Evolutionary conservation across 805 yeast genomes (phyloP), one percentile per base, ranked within the genome.

Genomic region (Candida palmyrensis): DNA sequence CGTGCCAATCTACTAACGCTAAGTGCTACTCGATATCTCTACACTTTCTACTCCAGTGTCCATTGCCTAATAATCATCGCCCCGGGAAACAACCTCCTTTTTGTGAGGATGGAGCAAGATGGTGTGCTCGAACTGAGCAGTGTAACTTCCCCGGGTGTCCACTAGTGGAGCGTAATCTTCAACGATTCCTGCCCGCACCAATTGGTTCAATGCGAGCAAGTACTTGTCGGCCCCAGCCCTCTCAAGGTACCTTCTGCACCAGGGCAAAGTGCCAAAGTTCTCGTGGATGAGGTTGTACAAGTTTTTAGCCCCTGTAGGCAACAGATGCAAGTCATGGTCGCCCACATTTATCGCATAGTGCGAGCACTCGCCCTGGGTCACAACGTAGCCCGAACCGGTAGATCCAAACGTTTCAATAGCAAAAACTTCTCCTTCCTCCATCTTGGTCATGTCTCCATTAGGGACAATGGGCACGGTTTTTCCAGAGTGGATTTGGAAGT

Each of bases 391-490:
- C 38, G 82, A 75, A 41, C 99, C 99, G 2, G 98, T 92, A 27
- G 96, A 76, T 9, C 98, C 98, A 53, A 92, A 92, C 3, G 99
- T 92, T 64, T 92, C 99, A 52, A 92, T 90, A 40, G 99, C 99
- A 68, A 86, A 90, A 2, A 87, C 81, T 59, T 92, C 98, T 42
- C 96, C 96, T 66, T 92, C 99, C 59, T 92, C 99, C 96, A 92
- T 90, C 71, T 90, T 90, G 8, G 97, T 92, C 58, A 75, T 75
- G 56, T 92, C 98, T 6, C 88, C 90, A 49, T 85, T 85, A 49
- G 89, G 82, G 22, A 92, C 95, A 49, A 92, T 92, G 12, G 99
- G 99, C 29, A 92, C 97, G 17, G 94, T 79, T 59, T 92, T 92
- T 42, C 96, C 97, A 26, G 89, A 92, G 59, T 92, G 99, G 50